Base-by-base conservation (phyloP, 306 rosid genomes). In the Albizia julibrissin region DNA sequence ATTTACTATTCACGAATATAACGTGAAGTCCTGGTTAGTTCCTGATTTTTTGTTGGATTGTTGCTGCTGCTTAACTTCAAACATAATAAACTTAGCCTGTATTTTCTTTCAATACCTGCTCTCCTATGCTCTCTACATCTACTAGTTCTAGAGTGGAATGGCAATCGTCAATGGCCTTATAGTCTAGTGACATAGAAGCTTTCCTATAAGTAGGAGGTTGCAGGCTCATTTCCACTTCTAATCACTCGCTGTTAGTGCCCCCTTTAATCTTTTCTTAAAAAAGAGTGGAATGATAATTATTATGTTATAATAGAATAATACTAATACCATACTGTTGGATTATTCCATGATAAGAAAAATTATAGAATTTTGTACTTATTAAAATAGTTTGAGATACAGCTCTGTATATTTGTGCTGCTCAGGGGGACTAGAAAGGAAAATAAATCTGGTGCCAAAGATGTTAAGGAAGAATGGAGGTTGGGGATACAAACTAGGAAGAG, bases 1-100 rank as follows among this genome's bases (percentile, higher is more conserved):
- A 59, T 80, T 72, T 43, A 72, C 66, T 78, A 62, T 47, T 77
- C 21, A 3, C 76, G 44, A 69, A 6, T 70, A 47, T 61, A 33
- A 26, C 6, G 18, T 4, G 24, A 52, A 76, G 66, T 56, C n/a
- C 18, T 64, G 49, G 34, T 73, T 77, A 2, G 16, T 64, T 69
- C 72, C 52, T 31, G n/a, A 12, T 62, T 44, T 33, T 34, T 39
- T 44, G 5, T 34, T 37, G 26, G 65, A 39, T 68, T 69, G 29
- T 22, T 75, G n/a, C 33, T 79, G 27, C 75, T 22, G 50, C 50
- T 69, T 34, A 40, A 74, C 34, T 78, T 34, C 15, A 37, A 67
- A 78, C 71, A 49, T 61, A 74, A 26, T 29, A 62, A 66, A 52
- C 52, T 59, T 69, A 42, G 66, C 73, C 31, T 65, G 31, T 56